Evolutionary conservation across 1,284 basidiomycete species (phyloP), one percentile per base, ranked within the genome.

Genomic region (Cryptococcus deneoformans): DNA sequence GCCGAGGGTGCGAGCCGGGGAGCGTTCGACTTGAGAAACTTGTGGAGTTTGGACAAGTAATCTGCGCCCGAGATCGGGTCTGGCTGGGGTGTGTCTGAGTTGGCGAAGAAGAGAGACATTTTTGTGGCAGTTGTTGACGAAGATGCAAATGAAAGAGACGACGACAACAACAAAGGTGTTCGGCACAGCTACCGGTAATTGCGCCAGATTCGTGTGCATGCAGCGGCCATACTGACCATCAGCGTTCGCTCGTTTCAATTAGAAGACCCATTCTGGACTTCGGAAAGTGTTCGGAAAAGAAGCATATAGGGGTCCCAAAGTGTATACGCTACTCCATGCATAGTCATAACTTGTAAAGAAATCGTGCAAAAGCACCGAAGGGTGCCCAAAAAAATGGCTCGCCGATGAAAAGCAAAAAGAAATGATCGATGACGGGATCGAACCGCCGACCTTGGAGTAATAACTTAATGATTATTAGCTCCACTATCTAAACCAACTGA

Each of bases 21-120:
- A 7, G 71, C 62, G 62, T 78, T 76, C 46, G 65, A 54, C 9
- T 62, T 58, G 35, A 78, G 67, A 61, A 76, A 78, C 58, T 71
- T 72, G 60, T 74, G 71, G 14, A 78, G 68, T 40, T 70, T 77
- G 45, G 52, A 36, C 46, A 78, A 37, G 60, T 78, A 78, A 34
- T 65, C 63, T 14, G 56, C 39, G 10, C 75, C 77, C 0, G 62
- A 54, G 20, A 77, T 58, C 3, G 74, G 69, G 10, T 62, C 54
- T 9, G 68, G 55, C 3, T 40, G 44, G 20, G 37, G 53, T 29
- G 16, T 6, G 46, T 53, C 58, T 34, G 54, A 45, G 14, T 35
- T n/a, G 16, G 14, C 39, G 6, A 24, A 24, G 52, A 55, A 36
- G 48, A 56, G 51, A 50, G 54, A 39, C 50, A 51, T 51, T 4